phyloP scores from a whole-genome alignment of 1,284 basidiomycete species.

The Blastosporella zonata region DNA sequence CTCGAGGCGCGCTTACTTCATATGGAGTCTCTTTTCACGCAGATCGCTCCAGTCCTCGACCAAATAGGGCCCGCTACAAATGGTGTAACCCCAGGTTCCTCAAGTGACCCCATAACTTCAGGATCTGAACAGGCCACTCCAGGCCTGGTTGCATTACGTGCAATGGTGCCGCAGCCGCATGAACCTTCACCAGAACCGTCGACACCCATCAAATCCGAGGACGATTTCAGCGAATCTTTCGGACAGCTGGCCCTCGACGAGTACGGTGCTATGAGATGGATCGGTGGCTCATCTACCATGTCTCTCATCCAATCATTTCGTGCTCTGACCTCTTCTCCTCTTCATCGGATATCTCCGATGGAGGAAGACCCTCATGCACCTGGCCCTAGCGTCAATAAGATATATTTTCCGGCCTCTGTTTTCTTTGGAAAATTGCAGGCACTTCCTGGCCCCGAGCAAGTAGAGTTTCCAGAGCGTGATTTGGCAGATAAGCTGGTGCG shows the following conservation, averaged over 20 bases:
- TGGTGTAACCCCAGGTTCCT: constrained; percentile 30
- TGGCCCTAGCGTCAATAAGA: constrained; percentile 72
- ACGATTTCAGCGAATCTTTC: constrained; percentile 75
- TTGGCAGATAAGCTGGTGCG: constrained; percentile 77
- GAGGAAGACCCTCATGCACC: constrained; percentile 76
- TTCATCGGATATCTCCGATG: constrained; percentile 77
- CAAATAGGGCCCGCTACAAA: constrained; percentile 56
- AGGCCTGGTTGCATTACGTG: constrained; percentile 38
- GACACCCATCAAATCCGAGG: constrained; percentile 58
- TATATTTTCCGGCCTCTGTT: constrained; percentile 86
- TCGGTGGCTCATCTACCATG: constrained; percentile 88
- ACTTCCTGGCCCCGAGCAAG: constrained; percentile 80
- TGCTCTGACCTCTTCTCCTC: constrained; percentile 66
- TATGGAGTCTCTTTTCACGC: constrained; percentile 77
- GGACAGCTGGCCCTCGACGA: constrained; percentile 87
- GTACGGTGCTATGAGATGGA: constrained; percentile 89
- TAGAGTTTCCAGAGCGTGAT: constrained; percentile 81
- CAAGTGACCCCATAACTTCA: constrained; percentile 36
- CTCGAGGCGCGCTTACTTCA: constrained; percentile 79
- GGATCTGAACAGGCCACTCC: constrained; percentile 25
- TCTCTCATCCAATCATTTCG: constrained; percentile 87
- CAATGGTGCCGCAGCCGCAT: constrained; percentile 43
- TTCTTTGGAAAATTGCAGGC: constrained; percentile 86
- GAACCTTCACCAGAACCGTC: constrained; percentile 34
- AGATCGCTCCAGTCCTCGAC: constrained; percentile 73